Evolutionary conservation across 352 stramenopile genomes (phyloP).

Genomic region (Globisporangium sylvaticum): DNA sequence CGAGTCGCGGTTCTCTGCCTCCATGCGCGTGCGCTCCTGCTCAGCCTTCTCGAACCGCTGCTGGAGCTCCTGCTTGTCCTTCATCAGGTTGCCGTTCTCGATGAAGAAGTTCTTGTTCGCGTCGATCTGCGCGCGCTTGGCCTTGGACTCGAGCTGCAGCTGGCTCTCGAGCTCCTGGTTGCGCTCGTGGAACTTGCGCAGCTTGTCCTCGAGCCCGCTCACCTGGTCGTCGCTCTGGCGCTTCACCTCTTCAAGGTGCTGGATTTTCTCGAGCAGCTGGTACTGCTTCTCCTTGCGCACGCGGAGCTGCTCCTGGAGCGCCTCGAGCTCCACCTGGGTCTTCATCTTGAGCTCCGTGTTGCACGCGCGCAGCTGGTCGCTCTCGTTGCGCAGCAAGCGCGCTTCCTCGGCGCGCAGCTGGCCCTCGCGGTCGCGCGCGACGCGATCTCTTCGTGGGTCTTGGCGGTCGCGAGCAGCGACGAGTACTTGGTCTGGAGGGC

Average conservation of each 20-base stretch:
- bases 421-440: constrained; percentile 86
- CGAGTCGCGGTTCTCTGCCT: constrained; percentile 93
- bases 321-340: constrained; percentile 93
- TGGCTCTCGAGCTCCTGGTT: constrained; percentile 93
- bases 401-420: constrained; percentile 94
- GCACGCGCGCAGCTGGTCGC: constrained; percentile 90
- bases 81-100: constrained; percentile 72
- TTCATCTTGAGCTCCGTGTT: constrained; percentile 94
- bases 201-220: constrained; percentile 87
- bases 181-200: constrained; percentile 84
- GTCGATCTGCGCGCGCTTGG: constrained; percentile 90
- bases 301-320: constrained; percentile 94
- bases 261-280: constrained; percentile 94
- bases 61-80: constrained; percentile 76
- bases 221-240: constrained; percentile 91
- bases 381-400: constrained; percentile 82
- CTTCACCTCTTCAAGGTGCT: constrained; percentile 92
- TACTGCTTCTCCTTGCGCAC: constrained; percentile 97
- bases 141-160: constrained; percentile 92
- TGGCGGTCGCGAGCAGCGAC: constrained; percentile 88
- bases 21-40: constrained; percentile 91
- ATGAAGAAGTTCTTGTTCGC: constrained; percentile 91
- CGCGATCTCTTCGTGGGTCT: constrained; percentile 92
- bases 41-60: constrained; percentile 89
- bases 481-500: constrained; percentile 84